Percentiles rank a stretch among this genome's conserved stretches.
Conservation (phyloP, 495 filamentous ascomycete genomes). For the Chaetomium fimeti region DNA sequence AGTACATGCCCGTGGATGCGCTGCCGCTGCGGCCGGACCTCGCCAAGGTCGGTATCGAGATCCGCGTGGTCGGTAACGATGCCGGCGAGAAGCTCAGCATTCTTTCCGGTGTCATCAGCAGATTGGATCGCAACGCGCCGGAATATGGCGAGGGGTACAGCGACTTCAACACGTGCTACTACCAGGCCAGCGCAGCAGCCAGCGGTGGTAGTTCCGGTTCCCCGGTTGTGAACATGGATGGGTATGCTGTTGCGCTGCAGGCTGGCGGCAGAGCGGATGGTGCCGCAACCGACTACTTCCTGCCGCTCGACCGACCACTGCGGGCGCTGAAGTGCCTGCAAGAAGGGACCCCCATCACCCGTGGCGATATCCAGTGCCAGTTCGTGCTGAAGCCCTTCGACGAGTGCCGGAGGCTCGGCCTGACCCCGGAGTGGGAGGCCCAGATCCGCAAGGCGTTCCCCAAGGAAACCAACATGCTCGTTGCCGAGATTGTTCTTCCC, state of each 20-base stretch:
- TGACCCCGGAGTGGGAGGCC: slow-evolving; percentile 82
- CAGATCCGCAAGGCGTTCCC: slow-evolving; percentile 78
- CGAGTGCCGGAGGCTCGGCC: slow-evolving; percentile 87
- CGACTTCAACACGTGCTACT: slow-evolving; percentile 99
- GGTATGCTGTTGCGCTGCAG: slow-evolving; percentile 88
- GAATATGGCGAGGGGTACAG: slow-evolving; percentile 98
- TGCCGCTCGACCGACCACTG: slow-evolving; percentile 85
- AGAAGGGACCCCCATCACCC: slow-evolving; percentile 66
- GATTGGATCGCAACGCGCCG: slow-evolving; percentile 91
- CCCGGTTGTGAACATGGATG: slow-evolving; percentile 95
- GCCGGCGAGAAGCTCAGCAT: slow-evolving; percentile 99
- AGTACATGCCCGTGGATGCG: slow-evolving; percentile 86
- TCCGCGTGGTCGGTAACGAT: slow-evolving; percentile 97
- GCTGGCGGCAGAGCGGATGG: slow-evolving; percentile 91
- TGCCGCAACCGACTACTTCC: slow-evolving; percentile 96
- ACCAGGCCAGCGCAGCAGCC: slow-evolving; percentile 94
- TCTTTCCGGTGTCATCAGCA: slow-evolving; percentile 93
- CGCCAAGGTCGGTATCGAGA: slow-evolving; percentile 85
- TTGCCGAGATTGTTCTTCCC: slow-evolving; percentile 91
- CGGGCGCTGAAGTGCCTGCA: slow-evolving; percentile 85
- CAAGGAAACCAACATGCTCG: slow-evolving; percentile 93
- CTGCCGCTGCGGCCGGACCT: slow-evolving; percentile 83
- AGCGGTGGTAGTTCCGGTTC: slow-evolving; percentile 95
- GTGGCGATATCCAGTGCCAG: slow-evolving; percentile 97
- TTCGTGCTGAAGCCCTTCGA: slow-evolving; percentile 98